Percentiles rank a stretch among this genome's conserved stretches.
Evolutionary conservation across 257 asterid species (phyloP).

Genomic region (Fraxinus cuspidata): DNA sequence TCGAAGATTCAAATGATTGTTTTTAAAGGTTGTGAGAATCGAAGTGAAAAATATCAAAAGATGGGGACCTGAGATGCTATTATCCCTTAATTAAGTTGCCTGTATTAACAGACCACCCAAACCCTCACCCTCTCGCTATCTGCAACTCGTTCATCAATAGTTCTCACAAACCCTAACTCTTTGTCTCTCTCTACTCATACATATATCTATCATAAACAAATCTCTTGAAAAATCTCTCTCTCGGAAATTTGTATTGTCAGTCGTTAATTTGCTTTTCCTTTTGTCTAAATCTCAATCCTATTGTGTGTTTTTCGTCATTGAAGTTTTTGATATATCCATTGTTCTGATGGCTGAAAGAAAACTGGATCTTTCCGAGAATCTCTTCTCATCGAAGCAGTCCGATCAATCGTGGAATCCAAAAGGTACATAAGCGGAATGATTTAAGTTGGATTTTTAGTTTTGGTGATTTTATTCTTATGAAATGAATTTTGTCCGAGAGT

Average conservation of each 20-base stretch:
- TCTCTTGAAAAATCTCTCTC: constrained; percentile 4
- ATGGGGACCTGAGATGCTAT: background rate
- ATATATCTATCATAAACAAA: constrained; percentile 18
- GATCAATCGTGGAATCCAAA: constrained; percentile 80
- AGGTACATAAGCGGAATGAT: constrained; percentile 43
- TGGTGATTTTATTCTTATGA: constrained; percentile 23
- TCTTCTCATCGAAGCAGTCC: constrained; percentile 54
- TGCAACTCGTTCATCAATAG: constrained; percentile 29
- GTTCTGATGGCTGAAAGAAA: constrained; percentile 68
- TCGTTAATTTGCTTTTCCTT: constrained; percentile 25
- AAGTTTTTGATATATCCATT: constrained; percentile 30
- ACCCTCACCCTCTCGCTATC: constrained; percentile 51
- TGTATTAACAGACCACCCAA: constrained; percentile 55
- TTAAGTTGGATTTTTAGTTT: background rate
- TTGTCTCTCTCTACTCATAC: constrained; percentile 23
- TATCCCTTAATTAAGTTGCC: background rate
- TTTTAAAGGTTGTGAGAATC: too few relatives aligned
- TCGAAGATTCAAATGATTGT: too few relatives aligned
- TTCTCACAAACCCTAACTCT: constrained; percentile 53
- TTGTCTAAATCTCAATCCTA: constrained; percentile 23
- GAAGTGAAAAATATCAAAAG: background rate
- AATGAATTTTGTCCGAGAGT: constrained; percentile 29
- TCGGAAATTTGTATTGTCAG: constrained; percentile 25
- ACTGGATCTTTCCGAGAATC: constrained; percentile 81
- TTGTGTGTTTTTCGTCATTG: background rate